phyloP scores from a whole-genome alignment of 768 basidiomycete species.

The Dioszegia aurantiaca region DNA sequence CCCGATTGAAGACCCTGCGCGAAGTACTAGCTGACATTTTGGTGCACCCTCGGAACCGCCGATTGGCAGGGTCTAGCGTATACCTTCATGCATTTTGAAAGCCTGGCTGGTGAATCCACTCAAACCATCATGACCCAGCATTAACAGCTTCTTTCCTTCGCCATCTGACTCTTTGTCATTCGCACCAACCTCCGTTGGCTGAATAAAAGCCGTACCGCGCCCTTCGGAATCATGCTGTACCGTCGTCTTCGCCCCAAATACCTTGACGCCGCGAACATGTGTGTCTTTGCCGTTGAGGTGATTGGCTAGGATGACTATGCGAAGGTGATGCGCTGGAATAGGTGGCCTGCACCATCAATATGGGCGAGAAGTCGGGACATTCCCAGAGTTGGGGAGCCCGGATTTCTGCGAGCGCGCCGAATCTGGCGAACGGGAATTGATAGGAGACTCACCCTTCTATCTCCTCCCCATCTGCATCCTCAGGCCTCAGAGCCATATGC shows the following conservation, averaged over 20 bases:
- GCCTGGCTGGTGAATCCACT: constrained; percentile 65
- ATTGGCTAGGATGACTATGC: constrained; percentile 84
- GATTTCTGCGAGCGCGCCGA: no score
- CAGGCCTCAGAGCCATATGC: constrained; percentile 51
- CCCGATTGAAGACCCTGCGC: no score
- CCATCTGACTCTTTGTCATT: neutral
- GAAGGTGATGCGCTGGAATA: constrained; percentile 81
- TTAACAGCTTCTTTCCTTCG: constrained; percentile 34
- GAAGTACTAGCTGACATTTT: no score
- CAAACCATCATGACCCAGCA: constrained; percentile 61
- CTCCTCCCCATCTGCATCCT: constrained; percentile 58
- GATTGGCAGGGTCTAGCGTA: no score
- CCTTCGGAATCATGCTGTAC: constrained; percentile 17
- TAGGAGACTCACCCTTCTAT: constrained; percentile 66
- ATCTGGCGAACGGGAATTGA: no score
- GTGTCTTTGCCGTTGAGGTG: constrained; percentile 99
- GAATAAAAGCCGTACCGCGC: neutral
- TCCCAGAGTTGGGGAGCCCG: no score
- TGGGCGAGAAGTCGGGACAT: no score
- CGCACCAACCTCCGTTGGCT: neutral
- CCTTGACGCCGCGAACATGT: constrained; percentile 82
- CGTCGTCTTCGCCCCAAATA: constrained; percentile 65
- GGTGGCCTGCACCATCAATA: constrained; percentile 66
- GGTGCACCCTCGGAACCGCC: no score
- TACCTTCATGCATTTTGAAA: constrained; percentile 75